Percentiles rank a stretch among this genome's conserved stretches.
phyloP scores from a whole-genome alignment of 257 asterid species.

The Oldenlandia corymbosa region DNA sequence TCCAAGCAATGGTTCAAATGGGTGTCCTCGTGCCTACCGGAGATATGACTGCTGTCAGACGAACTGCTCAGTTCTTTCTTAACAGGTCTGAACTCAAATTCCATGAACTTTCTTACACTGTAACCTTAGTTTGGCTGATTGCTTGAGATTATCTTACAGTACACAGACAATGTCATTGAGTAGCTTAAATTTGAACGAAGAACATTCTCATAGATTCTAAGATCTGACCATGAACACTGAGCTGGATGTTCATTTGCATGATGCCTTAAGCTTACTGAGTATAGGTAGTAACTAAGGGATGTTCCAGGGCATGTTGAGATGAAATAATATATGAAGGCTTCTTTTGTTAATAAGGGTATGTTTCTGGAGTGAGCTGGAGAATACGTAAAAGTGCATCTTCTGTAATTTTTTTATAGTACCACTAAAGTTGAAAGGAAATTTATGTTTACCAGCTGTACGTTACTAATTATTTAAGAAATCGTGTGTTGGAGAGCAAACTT shows the following conservation, averaged over 20 bases:
- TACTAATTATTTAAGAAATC: too few species aligned
- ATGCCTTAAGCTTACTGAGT: neutral
- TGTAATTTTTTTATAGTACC: too few species aligned
- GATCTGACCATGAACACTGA: neutral
- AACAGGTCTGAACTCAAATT: conserved; percentile 44
- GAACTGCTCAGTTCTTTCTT: conserved; percentile 88
- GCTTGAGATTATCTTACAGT: too few species aligned
- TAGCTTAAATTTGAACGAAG: neutral
- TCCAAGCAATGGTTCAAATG: conserved; percentile 88
- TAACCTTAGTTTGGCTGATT: neutral
- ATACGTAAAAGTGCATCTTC: too few species aligned
- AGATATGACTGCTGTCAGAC: conserved; percentile 87
- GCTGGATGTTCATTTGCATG: neutral
- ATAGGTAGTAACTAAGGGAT: neutral
- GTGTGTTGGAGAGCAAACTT: too few species aligned
- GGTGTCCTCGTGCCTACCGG: conserved; percentile 93
- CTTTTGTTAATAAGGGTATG: too few species aligned
- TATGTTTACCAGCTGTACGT: too few species aligned
- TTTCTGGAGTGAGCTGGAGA: too few species aligned
- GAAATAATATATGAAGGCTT: neutral
- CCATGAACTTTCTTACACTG: neutral
- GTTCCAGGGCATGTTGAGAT: neutral
- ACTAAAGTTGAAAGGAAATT: too few species aligned
- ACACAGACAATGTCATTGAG: neutral
- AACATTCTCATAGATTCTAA: neutral